Percentiles rank a stretch among this genome's conserved stretches.
These are phyloP conservation scores for Camelina sativa DNA, from an alignment of 345 rosid genomes.

Conservation along the genomic window DNA sequence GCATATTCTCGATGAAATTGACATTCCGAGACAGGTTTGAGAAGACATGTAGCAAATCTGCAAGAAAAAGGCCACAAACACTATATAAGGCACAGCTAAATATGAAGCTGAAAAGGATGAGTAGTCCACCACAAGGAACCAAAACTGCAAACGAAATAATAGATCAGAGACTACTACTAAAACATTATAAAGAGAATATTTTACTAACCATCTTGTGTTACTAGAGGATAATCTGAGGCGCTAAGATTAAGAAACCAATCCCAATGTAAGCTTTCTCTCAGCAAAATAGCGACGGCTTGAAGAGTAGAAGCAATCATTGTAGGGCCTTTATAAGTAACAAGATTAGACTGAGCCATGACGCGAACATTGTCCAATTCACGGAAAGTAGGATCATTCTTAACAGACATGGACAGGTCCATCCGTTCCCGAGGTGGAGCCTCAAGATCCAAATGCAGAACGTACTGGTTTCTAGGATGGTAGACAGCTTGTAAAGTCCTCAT, in stretches of 20 bases:
- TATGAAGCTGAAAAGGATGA: not conserved
- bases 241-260: slow-evolving; percentile 97
- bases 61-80: slow-evolving; percentile 33
- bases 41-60: slow-evolving; percentile 80
- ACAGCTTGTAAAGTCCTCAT: slow-evolving; percentile 94
- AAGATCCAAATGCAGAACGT: slow-evolving; percentile 89
- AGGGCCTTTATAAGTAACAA: slow-evolving; percentile 94
- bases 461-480: slow-evolving; percentile 95
- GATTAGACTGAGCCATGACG: slow-evolving; percentile 88
- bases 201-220: slow-evolving; percentile 90
- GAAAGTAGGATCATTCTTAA: slow-evolving; percentile 77
- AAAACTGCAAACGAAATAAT: not conserved
- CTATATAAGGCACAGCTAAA: not conserved
- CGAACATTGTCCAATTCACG: slow-evolving; percentile 81
- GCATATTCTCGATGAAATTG: slow-evolving; percentile 83
- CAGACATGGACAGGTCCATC: slow-evolving; percentile 63
- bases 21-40: slow-evolving; percentile 75
- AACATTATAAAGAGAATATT: not conserved
- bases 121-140: not conserved
- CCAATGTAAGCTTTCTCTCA: slow-evolving; percentile 88
- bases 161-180: not conserved
- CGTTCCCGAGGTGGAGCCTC: slow-evolving; percentile 94
- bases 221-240: slow-evolving; percentile 92
- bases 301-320: slow-evolving; percentile 93
- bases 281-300: slow-evolving; percentile 82